These are phyloP conservation scores for Lactarius evosmus DNA, from an alignment of 768 basidiomycete genomes.

Conservation along the genomic window DNA sequence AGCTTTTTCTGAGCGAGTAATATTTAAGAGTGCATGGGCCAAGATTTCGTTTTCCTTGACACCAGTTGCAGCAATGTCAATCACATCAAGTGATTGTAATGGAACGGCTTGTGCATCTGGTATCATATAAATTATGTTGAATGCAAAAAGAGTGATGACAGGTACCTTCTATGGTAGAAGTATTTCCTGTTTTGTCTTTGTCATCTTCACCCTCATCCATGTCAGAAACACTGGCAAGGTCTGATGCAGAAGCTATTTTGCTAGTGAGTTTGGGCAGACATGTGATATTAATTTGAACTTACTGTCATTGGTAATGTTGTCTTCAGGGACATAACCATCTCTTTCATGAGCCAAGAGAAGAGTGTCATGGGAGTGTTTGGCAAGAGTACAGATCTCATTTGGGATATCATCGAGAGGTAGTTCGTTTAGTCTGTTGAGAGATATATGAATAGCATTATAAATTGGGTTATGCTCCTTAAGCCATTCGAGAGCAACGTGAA, in stretches of 20 bases:
- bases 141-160: no score
- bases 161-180: no score
- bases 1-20: not conserved
- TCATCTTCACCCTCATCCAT: no score
- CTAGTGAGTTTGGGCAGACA: no score
- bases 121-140: no score
- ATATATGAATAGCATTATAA: accelerated
- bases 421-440: accelerated
- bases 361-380: not conserved
- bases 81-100: not conserved
- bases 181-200: no score
- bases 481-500: not conserved
- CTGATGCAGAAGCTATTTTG: no score
- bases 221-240: no score
- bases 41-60: not conserved
- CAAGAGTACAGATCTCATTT: accelerated
- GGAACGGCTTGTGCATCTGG: no score
- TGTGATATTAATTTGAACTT: no score
- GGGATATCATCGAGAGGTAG: not conserved
- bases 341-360: not conserved
- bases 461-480: not conserved
- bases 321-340: not conserved
- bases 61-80: not conserved
- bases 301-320: no score
- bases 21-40: not conserved